Percentiles rank a stretch among this genome's conserved stretches.
These are phyloP conservation scores for Fraxinus velutina DNA, from an alignment of 305 asterid species.

Conservation along the genomic window DNA sequence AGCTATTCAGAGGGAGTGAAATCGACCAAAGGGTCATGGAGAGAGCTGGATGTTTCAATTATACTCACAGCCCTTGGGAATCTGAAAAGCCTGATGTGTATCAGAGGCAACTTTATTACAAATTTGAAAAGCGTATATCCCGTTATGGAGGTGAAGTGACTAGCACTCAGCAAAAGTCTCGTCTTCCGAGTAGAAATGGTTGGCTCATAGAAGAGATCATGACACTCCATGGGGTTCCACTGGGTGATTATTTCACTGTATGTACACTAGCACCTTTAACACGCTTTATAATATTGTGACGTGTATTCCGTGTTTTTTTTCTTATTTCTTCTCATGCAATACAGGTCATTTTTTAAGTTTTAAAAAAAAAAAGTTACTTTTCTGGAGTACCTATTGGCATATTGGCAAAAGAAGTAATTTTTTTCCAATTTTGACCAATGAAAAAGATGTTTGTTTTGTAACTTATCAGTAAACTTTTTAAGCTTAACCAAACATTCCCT, in stretches of 20 bases:
- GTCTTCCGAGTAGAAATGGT: constrained; percentile 53
- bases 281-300: background rate
- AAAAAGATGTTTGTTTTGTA: background rate
- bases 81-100: constrained; percentile 78
- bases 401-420: background rate
- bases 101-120: constrained; percentile 86
- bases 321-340: background rate
- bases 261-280: constrained; percentile 12
- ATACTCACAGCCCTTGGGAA: constrained; percentile 84
- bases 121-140: constrained; percentile 70
- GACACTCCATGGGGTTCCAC: constrained; percentile 93
- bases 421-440: background rate
- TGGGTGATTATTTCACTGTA: constrained; percentile 90
- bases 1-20: constrained; percentile 76
- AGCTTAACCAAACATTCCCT: background rate
- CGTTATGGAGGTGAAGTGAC: constrained; percentile 91
- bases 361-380: background rate
- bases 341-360: background rate
- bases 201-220: constrained; percentile 95
- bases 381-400: background rate
- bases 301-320: background rate
- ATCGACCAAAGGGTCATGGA: constrained; percentile 83
- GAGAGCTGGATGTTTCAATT: constrained; percentile 76
- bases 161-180: constrained; percentile 87
- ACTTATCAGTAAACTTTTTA: background rate